Base-by-base conservation (phyloP, 768 basidiomycete species). In the Lactarius quietus region DNA sequence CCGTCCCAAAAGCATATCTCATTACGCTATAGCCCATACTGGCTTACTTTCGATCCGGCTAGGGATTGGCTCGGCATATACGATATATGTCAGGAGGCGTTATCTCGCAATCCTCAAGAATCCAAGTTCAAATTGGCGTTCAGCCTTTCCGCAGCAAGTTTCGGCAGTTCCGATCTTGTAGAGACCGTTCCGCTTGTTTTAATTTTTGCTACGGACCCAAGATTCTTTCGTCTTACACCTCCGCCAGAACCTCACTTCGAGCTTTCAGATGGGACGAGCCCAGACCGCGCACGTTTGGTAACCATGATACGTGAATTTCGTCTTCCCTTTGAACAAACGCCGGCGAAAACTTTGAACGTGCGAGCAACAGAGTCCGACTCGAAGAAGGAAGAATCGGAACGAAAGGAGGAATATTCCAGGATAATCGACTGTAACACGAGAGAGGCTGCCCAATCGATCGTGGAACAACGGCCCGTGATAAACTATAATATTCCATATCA, bases 21-120 rank as follows among this genome's bases (percentile, higher is more conserved):
- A 6, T 26, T 63, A 9, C 31, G 55, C 10, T 63, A 63, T 10
- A 63, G 62, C 28, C 62, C 26, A 38, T 57, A 63, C 36, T 63
- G 62, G 62, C 43, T 63, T 2, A n/a, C 56, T 1, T 57, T 63
- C 43, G 18, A 63, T 36, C 35, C 35, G 15, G 23, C 55, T 5
- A 33, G 35, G n/a, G 62, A 63, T 17, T 63, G 62, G 62, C 10
- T 51, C 7, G 7, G 12, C 1, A 57, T 63, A 26, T 57, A 57
- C 14, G 12, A 51, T 4, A 43, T 63, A 6, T 57, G 43, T 12
- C 62, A 53, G 18, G 6, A 38, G 36, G 43, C 35, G 12, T n/a
- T 5, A 43, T 8, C 12, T 23, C 9, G 20, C 3, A n/a, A 38
- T 20, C 8, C 7, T 51, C 62, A 48, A 31, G 26, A 48, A 33